Conservation (phyloP, 2,329 filamentous ascomycete species). For the Berkeleyomyces rouxiae region DNA sequence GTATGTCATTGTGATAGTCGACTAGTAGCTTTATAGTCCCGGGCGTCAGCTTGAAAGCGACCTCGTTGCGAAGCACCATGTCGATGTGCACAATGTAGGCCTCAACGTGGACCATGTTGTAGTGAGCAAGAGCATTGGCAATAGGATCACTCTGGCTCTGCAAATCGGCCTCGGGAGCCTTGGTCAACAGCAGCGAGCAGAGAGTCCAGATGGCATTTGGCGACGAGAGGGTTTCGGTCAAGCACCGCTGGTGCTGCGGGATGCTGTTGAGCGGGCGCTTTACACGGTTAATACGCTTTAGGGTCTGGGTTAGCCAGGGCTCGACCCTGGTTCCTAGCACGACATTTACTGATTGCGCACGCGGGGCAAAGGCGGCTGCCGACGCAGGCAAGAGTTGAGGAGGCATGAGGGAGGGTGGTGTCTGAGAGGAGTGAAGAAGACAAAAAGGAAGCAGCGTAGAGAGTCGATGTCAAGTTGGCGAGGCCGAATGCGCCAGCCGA, state of each 20-base stretch:
- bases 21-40: slow-evolving; percentile 88
- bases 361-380: slow-evolving; percentile 86
- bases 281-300: slow-evolving; percentile 91
- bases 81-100: slow-evolving; percentile 98
- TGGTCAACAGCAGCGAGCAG: slow-evolving; percentile 81
- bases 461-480: slow-evolving; percentile 12
- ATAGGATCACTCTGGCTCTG: slow-evolving; percentile 53
- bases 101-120: slow-evolving; percentile 82
- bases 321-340: slow-evolving; percentile 85
- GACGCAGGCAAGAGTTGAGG: slow-evolving; percentile 87
- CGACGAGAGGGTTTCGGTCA: slow-evolving; percentile 85
- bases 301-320: slow-evolving; percentile 87
- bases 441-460: slow-evolving; percentile 14
- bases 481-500: not conserved
- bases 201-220: slow-evolving; percentile 87
- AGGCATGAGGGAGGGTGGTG: slow-evolving; percentile 45
- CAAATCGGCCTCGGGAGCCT: slow-evolving; percentile 72
- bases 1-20: slow-evolving; percentile 91
- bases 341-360: slow-evolving; percentile 79
- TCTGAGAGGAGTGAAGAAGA: slow-evolving; percentile 13
- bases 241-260: slow-evolving; percentile 83
- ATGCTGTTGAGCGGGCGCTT: slow-evolving; percentile 97
- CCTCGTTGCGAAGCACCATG: slow-evolving; percentile 94
- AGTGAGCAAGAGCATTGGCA: slow-evolving; percentile 79
- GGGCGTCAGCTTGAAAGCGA: slow-evolving; percentile 90